Base-by-base conservation (phyloP, 352 stramenopile genomes). In the Globisporangium rhizosaccharum region DNA sequence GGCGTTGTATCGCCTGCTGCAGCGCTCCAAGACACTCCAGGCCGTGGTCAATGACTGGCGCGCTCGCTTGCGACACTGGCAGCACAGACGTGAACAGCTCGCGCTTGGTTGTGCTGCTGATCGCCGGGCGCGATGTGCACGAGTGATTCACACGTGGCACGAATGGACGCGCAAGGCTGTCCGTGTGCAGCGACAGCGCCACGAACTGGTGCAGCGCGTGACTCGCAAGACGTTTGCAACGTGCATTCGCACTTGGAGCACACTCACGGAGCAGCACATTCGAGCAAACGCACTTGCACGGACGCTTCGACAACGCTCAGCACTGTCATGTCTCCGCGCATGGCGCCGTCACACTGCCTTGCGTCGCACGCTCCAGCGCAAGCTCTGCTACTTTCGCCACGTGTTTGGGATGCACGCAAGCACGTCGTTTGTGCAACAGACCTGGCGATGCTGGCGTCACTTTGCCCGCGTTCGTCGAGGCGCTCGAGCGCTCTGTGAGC, bases 371-470 rank as follows among this genome's bases (percentile, higher is more conserved):
- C 47, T 72, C 11, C 60, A 59, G 37, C 63, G 56, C 46, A 85
- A 84, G 37, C 51, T 81, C 3, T 17, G 14, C 1, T 70, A 82
- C 45, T 87, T 79, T 25, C 61, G 56, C 5, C 65, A 69, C 42
- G 51, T 82, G 0, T 75, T 70, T 46, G 75, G 75, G 9, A 53
- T 48, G 8, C 63, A 82, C 47, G 61, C 75, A 26, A 41, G 46
- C 2, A 72, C 63, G 8, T 83, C 68, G 1, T 53, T 62, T 2
- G 33, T 81, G 1, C 51, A 23, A 0, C 57, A 69, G 57, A 3
- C 42, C 7, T 87, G 73, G 72, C 0, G 6, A 11, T 53, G 53
- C 9, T 89, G 79, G 79, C 67, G 62, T 5, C 10, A 25, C 1
- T 61, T 62, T 15, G 5, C 56, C 42, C 47, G 52, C 17, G 51